Percentiles rank a stretch among this genome's conserved stretches.
Evolutionary conservation across 441 rosid species (phyloP).

Genomic region (Adansonia rubrostipa): DNA sequence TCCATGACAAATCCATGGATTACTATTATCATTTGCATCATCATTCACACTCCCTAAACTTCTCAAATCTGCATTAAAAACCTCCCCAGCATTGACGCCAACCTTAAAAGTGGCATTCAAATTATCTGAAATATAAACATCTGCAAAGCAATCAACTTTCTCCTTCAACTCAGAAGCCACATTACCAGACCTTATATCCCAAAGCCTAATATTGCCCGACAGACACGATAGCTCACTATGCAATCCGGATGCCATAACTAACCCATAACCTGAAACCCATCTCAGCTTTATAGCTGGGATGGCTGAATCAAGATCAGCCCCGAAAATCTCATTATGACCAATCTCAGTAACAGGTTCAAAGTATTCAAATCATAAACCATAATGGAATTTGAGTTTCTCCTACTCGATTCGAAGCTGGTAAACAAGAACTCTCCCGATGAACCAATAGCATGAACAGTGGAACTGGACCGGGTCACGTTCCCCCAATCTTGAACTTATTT

Average conservation of each 20-base stretch:
- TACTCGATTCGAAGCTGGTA: constrained; percentile 80
- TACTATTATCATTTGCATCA: neutral
- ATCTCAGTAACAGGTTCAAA: constrained; percentile 64
- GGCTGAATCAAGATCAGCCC: constrained; percentile 70
- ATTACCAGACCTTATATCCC: constrained; percentile 78
- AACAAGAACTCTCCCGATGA: constrained; percentile 57
- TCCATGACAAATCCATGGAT: constrained; percentile 71
- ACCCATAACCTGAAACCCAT: constrained; percentile 61
- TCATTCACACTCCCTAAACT: constrained; percentile 43
- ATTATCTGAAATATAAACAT: constrained; percentile 67
- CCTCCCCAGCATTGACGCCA: constrained; percentile 76
- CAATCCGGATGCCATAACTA: constrained; percentile 85
- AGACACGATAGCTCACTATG: constrained; percentile 78
- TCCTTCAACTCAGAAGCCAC: constrained; percentile 80
- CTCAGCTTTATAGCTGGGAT: constrained; percentile 76
- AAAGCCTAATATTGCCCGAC: constrained; percentile 68
- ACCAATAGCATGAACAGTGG: constrained; percentile 83
- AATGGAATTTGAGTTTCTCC: constrained; percentile 78
- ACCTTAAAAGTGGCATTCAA: constrained; percentile 72
- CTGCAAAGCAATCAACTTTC: constrained; percentile 76
- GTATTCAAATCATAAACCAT: constrained; percentile 72
- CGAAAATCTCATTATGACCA: constrained; percentile 67
- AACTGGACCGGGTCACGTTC: constrained; percentile 61
- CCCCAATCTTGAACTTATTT: constrained; percentile 67
- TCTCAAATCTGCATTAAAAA: constrained; percentile 69